Evolutionary conservation across 202 grass and related monocot genomes (phyloP).

Genomic region (Eragrostis tef): DNA sequence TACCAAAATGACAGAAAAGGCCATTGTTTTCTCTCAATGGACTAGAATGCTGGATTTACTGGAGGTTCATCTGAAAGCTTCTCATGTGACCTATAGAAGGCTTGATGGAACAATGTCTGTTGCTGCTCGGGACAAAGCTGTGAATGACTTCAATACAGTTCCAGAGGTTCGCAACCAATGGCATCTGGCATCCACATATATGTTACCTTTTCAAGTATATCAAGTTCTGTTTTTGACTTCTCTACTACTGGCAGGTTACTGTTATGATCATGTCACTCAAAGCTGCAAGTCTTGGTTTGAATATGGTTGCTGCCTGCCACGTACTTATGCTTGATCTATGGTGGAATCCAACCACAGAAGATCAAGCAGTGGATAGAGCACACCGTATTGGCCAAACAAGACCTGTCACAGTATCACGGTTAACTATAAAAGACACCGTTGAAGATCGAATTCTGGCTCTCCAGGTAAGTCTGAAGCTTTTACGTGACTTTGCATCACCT

Average conservation of each 20-base stretch:
- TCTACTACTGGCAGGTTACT: constrained; percentile 62
- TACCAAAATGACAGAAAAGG: constrained; percentile 77
- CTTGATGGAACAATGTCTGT: constrained; percentile 99
- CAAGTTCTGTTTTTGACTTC: constrained; percentile 27
- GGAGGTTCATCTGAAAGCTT: constrained; percentile 84
- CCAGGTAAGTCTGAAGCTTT: constrained; percentile 64
- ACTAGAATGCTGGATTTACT: constrained; percentile 95
- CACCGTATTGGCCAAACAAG: constrained; percentile 95
- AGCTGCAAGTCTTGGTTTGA: constrained; percentile 97
- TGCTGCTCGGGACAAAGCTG: constrained; percentile 84
- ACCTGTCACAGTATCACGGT: constrained; percentile 86
- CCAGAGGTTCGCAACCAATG: constrained; percentile 72
- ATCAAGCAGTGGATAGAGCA: constrained; percentile 99
- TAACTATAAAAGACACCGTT: constrained; percentile 89
- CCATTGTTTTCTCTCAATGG: constrained; percentile 99
- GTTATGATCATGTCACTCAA: constrained; percentile 99
- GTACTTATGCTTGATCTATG: constrained; percentile 95
- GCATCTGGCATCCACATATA: not conserved
- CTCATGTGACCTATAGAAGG: constrained; percentile 76
- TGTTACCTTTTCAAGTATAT: constrained; percentile 17
- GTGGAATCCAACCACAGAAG: constrained; percentile 99
- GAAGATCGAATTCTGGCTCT: constrained; percentile 97
- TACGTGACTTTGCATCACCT: constrained; percentile 10
- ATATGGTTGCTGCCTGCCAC: constrained; percentile 96
- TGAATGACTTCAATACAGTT: constrained; percentile 93